Percentiles rank a stretch among this genome's conserved stretches.
These are phyloP conservation scores for Epichloe hybrida DNA, from an alignment of 2,329 filamentous ascomycete species.

Conservation along the genomic window DNA sequence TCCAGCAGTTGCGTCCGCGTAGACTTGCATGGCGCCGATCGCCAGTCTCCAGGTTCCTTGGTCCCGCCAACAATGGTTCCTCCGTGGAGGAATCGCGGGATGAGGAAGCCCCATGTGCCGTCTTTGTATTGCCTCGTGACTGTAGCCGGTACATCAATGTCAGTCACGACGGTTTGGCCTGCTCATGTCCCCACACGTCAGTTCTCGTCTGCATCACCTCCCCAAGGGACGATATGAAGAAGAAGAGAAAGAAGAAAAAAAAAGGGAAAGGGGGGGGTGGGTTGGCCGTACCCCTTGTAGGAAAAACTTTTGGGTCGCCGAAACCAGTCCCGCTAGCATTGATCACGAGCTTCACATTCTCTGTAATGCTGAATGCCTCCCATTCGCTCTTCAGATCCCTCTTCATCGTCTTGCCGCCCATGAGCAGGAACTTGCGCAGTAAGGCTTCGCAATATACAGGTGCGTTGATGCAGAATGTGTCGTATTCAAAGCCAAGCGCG, in stretches of 20 bases:
- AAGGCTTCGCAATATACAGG: slow-evolving; percentile 35
- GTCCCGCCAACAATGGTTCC: slow-evolving; percentile 54
- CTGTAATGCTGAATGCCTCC: slow-evolving; percentile 16
- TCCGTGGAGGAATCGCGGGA: slow-evolving; percentile 45
- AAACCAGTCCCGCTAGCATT: slow-evolving; percentile 24
- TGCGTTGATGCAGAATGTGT: slow-evolving; percentile 41
- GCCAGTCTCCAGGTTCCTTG: slow-evolving; percentile 37
- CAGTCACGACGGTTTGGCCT: slow-evolving; percentile 25
- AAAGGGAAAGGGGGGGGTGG: no score
- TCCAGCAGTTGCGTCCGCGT: slow-evolving; percentile 34
- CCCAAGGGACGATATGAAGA: background rate
- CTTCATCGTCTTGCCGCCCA: slow-evolving; percentile 16
- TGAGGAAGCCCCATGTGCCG: slow-evolving; percentile 47
- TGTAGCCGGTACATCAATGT: slow-evolving; percentile 21
- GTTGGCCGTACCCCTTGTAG: slow-evolving; percentile 16
- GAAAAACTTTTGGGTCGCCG: slow-evolving; percentile 18
- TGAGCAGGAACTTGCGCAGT: slow-evolving; percentile 18
- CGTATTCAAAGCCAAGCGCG: slow-evolving; percentile 34
- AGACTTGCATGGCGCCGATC: slow-evolving; percentile 29
- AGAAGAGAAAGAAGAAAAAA: no score
- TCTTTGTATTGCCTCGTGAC: slow-evolving; percentile 50
- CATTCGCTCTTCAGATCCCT: slow-evolving; percentile 17
- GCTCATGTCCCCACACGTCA: slow-evolving; percentile 1
- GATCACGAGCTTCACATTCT: slow-evolving; percentile 14
- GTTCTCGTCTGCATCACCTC: background rate